phyloP scores from a whole-genome alignment of 345 rosid species.

The Salix koriyanagi region DNA sequence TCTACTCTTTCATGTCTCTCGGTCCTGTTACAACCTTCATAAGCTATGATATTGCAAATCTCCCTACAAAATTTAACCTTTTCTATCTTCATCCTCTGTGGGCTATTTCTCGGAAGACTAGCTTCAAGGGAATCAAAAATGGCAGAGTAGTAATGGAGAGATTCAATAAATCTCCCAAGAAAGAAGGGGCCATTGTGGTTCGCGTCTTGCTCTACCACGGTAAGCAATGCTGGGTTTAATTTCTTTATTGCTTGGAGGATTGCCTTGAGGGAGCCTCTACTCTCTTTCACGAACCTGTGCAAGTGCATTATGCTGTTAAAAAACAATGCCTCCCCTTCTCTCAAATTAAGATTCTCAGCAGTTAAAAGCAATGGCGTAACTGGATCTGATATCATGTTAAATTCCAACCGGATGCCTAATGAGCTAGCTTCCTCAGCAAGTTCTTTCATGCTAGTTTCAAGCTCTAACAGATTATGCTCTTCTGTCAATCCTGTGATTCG shows the following conservation, averaged over 20 bases:
- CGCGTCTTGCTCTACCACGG: constrained; percentile 62
- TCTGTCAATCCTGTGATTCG: constrained; percentile 41
- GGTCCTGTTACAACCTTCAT: constrained; percentile 43
- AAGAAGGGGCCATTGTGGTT: constrained; percentile 70
- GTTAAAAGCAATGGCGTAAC: constrained; percentile 38
- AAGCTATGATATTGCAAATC: constrained; percentile 50
- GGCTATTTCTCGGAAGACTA: constrained; percentile 45
- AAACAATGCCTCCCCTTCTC: constrained; percentile 48
- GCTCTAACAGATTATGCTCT: constrained; percentile 13
- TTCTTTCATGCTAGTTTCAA: constrained; percentile 34
- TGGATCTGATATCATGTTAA: constrained; percentile 24
- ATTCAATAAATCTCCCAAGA: constrained; percentile 62
- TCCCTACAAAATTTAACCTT: constrained; percentile 50
- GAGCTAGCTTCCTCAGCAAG: constrained; percentile 39
- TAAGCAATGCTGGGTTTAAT: constrained; percentile 44
- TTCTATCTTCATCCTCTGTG: constrained; percentile 55
- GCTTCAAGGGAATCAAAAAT: constrained; percentile 62
- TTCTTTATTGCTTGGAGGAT: constrained; percentile 64
- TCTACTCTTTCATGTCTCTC: constrained; percentile 67
- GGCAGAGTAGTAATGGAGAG: constrained; percentile 65
- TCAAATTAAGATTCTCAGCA: constrained; percentile 38
- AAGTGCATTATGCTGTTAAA: constrained; percentile 52
- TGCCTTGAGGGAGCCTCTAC: constrained; percentile 58
- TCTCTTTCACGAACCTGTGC: constrained; percentile 61
- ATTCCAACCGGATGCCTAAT: constrained; percentile 37